A percentile compares a stretch with the other conserved stretches of the same genome.
phyloP scores from a whole-genome alignment of 352 stramenopile species.

The Vaucheria bursata region DNA sequence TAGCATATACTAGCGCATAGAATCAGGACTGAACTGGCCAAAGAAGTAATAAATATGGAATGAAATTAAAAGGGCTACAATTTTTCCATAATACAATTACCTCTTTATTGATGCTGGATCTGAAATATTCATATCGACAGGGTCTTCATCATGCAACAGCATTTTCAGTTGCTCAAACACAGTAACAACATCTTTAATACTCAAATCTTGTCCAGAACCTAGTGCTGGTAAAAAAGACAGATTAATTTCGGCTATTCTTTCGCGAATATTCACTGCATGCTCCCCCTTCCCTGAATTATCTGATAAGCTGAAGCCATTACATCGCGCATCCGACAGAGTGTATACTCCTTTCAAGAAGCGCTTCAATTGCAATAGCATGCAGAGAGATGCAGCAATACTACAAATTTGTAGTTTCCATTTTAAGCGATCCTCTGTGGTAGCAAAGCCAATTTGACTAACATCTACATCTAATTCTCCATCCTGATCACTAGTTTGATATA shows the following conservation, averaged over 20 bases:
- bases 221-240: neutral
- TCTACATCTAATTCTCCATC: neutral
- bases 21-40: no score
- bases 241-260: no score
- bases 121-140: neutral
- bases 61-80: no score
- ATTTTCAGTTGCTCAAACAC: neutral
- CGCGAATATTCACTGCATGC: no score
- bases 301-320: constrained; percentile 44
- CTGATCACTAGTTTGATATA: neutral
- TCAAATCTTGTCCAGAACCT: no score
- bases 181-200: no score
- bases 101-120: neutral
- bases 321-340: constrained; percentile 31
- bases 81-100: neutral
- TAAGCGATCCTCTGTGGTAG: neutral
- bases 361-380: constrained; percentile 49
- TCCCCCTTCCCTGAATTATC: constrained; percentile 12
- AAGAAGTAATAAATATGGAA: no score
- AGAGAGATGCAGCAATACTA: constrained; percentile 20
- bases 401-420: constrained; percentile 5
- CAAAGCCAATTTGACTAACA: neutral
- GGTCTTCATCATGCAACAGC: neutral
- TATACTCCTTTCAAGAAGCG: constrained; percentile 48
- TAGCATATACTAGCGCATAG: no score